Base-by-base conservation (phyloP, 2,329 filamentous ascomycete species). In the Trichophaea hybrida region DNA sequence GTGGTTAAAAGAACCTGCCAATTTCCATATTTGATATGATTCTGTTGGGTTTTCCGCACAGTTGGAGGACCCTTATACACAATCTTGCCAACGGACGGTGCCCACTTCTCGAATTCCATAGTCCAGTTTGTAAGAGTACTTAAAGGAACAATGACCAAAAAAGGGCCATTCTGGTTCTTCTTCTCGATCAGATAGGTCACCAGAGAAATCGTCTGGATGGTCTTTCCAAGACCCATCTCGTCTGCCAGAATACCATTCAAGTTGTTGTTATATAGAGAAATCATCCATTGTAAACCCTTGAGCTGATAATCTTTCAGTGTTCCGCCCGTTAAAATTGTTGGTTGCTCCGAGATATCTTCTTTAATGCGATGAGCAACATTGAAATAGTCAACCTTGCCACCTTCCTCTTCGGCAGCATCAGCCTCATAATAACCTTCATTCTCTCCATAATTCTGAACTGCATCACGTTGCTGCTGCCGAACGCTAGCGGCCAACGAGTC, bases 141-240 rank as follows among this genome's bases (percentile, higher is more conserved):
- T 35, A 98, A 78, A 34, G 93, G 93, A 7, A 98, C 93, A 69
- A 98, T 96, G 68, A 98, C 93, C 64, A 98, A 77, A 73, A 93
- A 98, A 0, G 93, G 93, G 0, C 93, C 93, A 57, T 82, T 82
- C 70, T 97, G 90, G 68, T 85, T 80, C 77, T 98, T 98, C 75
- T 82, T 85, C 76, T 97, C 93, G 67, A 98, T 96, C 64, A 98
- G 83, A 71, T 98, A 94, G 2, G 91, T 96, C 69, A 98, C 86
- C 74, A 98, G 76, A 77, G 88, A 94, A 74, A 98, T 98, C 49
- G 93, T 97, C 74, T 98, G 50, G 68, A 98, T 98, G 0, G 93
- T 98, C 76, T 98, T 98, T 73, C 93, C 93, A 66, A 98, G 87
- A 84, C 93, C 93, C 93, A 98, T 98, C 75, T 98, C 93, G 70